Conservation (phyloP, 495 filamentous ascomycete genomes). For the Chaetomium fimeti region DNA sequence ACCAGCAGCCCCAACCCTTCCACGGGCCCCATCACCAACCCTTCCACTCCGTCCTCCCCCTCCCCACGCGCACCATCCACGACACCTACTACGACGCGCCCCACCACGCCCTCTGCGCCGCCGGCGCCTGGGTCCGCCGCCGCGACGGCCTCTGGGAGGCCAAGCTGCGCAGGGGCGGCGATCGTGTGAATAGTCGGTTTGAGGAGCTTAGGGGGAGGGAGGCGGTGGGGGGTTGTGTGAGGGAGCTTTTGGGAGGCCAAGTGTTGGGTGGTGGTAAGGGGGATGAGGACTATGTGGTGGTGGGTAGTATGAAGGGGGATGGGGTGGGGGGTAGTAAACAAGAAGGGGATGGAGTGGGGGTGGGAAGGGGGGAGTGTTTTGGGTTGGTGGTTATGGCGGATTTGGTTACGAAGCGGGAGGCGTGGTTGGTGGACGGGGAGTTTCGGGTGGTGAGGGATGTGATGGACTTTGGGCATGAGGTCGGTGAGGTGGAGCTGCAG, state of each 20-base stretch:
- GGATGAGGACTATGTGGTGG: no score
- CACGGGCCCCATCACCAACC: conserved; percentile 27
- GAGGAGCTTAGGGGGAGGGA: conserved; percentile 28
- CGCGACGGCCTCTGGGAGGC: conserved; percentile 36
- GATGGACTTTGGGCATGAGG: conserved; percentile 40
- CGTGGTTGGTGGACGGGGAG: conserved; percentile 36
- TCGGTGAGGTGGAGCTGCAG: conserved; percentile 43
- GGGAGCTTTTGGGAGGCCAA: not conserved
- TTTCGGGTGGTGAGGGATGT: conserved; percentile 39
- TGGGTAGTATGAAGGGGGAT: no score
- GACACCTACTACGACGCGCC: conserved; percentile 41
- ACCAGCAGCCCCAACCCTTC: no score
- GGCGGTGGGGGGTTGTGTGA: conserved; percentile 17
- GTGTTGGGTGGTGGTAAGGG: no score
- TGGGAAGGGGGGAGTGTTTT: conserved; percentile 20
- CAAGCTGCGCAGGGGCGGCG: conserved; percentile 31
- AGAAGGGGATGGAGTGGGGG: not conserved
- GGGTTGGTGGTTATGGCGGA: conserved; percentile 33
- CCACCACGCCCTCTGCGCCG: conserved; percentile 23
- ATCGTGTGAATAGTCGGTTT: conserved; percentile 34
- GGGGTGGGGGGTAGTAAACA: no score
- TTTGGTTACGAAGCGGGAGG: conserved; percentile 34
- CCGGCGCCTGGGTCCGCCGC: conserved; percentile 36
- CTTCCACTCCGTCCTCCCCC: conserved; percentile 28
- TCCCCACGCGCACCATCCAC: conserved; percentile 28